Base-by-base conservation (phyloP, 495 filamentous ascomycete species). In the Xeromyces bisporus region DNA sequence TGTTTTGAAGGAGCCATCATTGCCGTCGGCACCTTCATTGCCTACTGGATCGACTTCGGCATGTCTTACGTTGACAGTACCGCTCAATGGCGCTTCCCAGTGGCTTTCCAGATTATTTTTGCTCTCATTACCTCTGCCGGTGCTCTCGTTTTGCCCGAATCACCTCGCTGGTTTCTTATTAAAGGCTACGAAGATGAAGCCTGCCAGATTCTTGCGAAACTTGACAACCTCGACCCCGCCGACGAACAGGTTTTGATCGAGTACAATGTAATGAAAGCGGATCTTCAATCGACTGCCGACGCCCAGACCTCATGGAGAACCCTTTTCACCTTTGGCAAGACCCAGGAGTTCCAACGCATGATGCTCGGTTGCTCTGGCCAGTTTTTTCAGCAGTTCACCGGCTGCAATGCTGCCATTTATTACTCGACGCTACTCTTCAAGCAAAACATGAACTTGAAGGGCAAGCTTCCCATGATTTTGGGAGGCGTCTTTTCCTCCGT, bases 41-140 rank as follows among this genome's bases (percentile, higher is more conserved):
- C 78, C 15, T 86, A 86, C 58, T 87, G 80, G 80, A 63, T 87
- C 34, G 78, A 84, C 41, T 87, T 79, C 38, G 80, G 80, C 26
- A 65, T 75, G 18, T 71, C 68, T 6, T 86, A 77, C 43, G 53
- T 51, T 29, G 18, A 49, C n/a, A 29, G 18, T 20, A 50, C 46
- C 8, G 43, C 51, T 18, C 43, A 48, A 9, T 81, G 75, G 76
- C 58, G 67, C 7, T 67, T 84, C 56, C 80, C 80, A 6, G 75
- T 84, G 34, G 75, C 79, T 6, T 80, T 86, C 64, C 80, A 86
- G 61, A 63, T 79, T 29, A 26, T 82, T 30, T 83, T 84, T 42
- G 76, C 70, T 6, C 28, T 82, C 5, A 43, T 74, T 35, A 64
- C 82, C 39, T 61, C 53, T 27, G 29, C 52, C 25, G 63, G 67